Evolutionary conservation across 2,329 filamentous ascomycete species (phyloP), one percentile per base, ranked within the genome.

Genomic region (Monosporascus sp.): DNA sequence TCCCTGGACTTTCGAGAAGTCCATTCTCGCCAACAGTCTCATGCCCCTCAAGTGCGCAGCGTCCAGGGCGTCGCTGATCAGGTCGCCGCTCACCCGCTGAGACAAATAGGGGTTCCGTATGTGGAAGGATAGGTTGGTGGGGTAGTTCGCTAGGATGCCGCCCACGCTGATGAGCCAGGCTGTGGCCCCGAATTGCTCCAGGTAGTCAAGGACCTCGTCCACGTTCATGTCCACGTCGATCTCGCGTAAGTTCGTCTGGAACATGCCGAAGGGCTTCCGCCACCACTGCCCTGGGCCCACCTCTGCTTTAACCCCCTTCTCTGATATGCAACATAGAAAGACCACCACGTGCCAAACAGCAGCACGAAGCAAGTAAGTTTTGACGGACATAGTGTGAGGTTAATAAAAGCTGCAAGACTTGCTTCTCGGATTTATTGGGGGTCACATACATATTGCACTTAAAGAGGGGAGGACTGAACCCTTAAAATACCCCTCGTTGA

Each of bases 141-240:
- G 50, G 37, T 58, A 58, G 38, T 58, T 52, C 38, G 55, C 56
- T 17, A 51, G 47, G 46, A 57, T 58, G 14, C 56, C 55, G 41
- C 55, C 55, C 3, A 58, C 50, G 44, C 56, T 57, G 11, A 25
- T 47, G 2, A 58, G 49, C 55, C 56, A 57, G 20, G 57, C 55
- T 6, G 48, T 49, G 20, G 57, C 48, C 1, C 55, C 55, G 25
- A 55, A 48, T 3, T 43, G 14, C 18, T 50, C 37, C 20, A 59
- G 55, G 44, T 24, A 52, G 39, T 57, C 55, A 11, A 52, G 55
- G 2, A 52, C 49, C 11, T 27, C 51, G 22, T 53, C 47, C 31
- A 53, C 55, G 46, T 59, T 51, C 57, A 59, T 55, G 49, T 54
- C 53, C 3, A 41, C 53, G 38, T 59, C 57, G n/a, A 59, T 57